Conservation (phyloP, 163 green algal genomes). For the Prototheca cutis region DNA sequence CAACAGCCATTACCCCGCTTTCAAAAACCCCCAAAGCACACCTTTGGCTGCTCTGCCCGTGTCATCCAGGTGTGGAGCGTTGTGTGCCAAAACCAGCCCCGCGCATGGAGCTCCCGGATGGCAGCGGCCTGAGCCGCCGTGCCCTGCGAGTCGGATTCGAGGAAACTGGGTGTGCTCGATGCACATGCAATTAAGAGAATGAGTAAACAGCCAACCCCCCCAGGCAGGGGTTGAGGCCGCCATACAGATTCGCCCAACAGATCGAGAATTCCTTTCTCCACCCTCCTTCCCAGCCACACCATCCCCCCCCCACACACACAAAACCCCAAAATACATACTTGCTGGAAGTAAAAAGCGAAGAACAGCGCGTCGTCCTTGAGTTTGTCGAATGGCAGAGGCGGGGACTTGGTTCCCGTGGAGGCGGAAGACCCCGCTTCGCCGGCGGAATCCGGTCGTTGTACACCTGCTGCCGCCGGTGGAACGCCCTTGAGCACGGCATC, state of each 20-base stretch:
- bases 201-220: too few relatives aligned
- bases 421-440: too few relatives aligned
- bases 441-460: too few relatives aligned
- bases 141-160: too few relatives aligned
- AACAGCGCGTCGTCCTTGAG: slow-evolving; percentile 1
- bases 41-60: neutral
- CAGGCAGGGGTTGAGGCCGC: too few relatives aligned
- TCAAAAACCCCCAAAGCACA: too few relatives aligned
- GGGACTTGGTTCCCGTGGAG: too few relatives aligned
- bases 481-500: too few relatives aligned
- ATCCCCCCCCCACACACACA: neutral
- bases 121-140: neutral
- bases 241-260: too few relatives aligned
- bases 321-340: neutral
- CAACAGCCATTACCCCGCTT: too few relatives aligned
- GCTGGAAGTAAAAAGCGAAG: slow-evolving; percentile 1
- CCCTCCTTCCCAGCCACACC: neutral
- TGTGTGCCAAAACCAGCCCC: neutral
- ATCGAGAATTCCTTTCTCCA: neutral
- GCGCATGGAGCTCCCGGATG: neutral
- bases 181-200: too few relatives aligned
- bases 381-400: neutral
- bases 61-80: slow-evolving; percentile 1
- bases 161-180: too few relatives aligned
- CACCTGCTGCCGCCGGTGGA: neutral